Base-by-base conservation (phyloP, 192 early-diverging fungal species). In the Endogone sp. region DNA sequence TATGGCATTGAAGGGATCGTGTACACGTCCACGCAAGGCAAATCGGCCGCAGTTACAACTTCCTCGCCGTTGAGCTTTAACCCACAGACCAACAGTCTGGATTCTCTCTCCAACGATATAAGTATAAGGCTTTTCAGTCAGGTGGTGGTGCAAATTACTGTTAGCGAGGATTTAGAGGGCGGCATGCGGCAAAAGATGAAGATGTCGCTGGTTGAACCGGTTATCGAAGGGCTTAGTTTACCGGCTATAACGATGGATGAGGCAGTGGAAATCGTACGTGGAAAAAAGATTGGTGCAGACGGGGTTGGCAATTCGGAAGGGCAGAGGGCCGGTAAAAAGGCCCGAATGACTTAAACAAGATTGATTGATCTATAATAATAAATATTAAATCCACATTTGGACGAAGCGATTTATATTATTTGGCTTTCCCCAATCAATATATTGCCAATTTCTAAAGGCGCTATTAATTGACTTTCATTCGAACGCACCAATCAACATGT, bases 1-100 rank as follows among this genome's bases (percentile, higher is more conserved):
- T 85, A 85, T 74, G 97, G 97, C 60, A 92, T 99, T 63, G 97
- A 99, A 81, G 92, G 96, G 61, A 86, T 98, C 55, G 91, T 99
- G 20, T 96, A 92, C 64, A 86, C 83, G 8, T 74, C 82, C 6
- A 68, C 67, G 25, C 60, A 54, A 73, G 69, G 24, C 62, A 74
- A 31, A 59, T 67, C 67, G 20, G 61, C 54, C 57, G 71, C 65
- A 29, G 16, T 68, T 55, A 67, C 75, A 2, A 49, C 68, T 0
- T 65, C 74, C 11, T 65, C 77, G 9, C 44, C 71, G 22, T 69
- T 82, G 59, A 70, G 75, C 10, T 82, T 79, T 29, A 78, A 83
- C 56, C 68, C 81, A 11, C 77, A 74, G 26, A 77, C 71, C 2
- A 84, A 83, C 37, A 71, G 73, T 49, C 66, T 76, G 57, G 37